These are phyloP conservation scores for Wickerhamomyces hampshirensis DNA, from an alignment of 805 yeast species.

Conservation along the genomic window DNA sequence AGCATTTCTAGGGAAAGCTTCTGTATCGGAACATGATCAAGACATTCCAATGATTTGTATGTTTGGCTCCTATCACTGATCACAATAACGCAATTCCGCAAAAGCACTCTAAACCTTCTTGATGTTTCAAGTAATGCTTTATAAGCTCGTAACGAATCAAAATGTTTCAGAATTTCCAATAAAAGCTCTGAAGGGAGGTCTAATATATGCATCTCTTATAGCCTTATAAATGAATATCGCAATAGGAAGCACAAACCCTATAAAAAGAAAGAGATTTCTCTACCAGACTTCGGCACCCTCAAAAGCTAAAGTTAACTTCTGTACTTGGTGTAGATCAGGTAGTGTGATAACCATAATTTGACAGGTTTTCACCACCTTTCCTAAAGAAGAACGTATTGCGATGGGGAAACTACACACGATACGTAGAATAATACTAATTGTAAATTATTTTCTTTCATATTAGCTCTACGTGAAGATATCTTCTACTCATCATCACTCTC, in stretches of 20 bases:
- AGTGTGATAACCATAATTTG: not conserved
- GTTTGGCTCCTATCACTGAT: slow-evolving; percentile 5
- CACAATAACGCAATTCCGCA: slow-evolving; percentile 10
- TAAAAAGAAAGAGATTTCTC: too few relatives aligned
- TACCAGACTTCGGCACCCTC: too few relatives aligned
- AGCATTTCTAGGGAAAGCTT: slow-evolving; percentile 7
- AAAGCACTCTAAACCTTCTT: slow-evolving; percentile 2
- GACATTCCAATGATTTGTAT: not conserved
- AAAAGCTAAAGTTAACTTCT: too few relatives aligned
- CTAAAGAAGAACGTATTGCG: too few relatives aligned
- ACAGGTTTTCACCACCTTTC: not conserved
- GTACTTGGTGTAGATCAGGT: not conserved
- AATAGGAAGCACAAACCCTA: too few relatives aligned
- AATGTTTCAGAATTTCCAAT: slow-evolving; percentile 6
- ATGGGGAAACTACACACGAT: too few relatives aligned
- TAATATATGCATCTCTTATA: slow-evolving; percentile 7
- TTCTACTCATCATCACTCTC: slow-evolving; percentile 42
- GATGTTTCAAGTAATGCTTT: slow-evolving; percentile 10
- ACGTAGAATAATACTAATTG: too few relatives aligned
- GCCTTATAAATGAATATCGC: too few relatives aligned
- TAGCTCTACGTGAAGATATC: slow-evolving; percentile 5
- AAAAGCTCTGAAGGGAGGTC: slow-evolving; percentile 16
- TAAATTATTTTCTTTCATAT: too few relatives aligned
- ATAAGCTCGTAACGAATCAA: slow-evolving; percentile 10
- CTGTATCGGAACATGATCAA: slow-evolving; percentile 6